phyloP scores from a whole-genome alignment of 805 yeast species.

The Starmera dryadoides region DNA sequence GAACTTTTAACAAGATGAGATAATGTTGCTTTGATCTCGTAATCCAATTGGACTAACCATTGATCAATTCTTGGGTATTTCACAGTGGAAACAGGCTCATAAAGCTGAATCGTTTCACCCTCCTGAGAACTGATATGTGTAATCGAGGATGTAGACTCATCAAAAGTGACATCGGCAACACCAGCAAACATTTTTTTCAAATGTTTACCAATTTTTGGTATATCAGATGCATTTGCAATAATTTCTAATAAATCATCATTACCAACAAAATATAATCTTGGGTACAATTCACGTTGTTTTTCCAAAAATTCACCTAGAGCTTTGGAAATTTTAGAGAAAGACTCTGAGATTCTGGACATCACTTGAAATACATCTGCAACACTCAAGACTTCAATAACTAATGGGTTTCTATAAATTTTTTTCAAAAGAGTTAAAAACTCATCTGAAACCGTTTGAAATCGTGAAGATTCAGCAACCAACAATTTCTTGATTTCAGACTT shows the following conservation, averaged over 20 bases:
- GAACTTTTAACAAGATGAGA: constrained; percentile 27
- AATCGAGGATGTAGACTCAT: constrained; percentile 27
- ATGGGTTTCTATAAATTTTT: constrained; percentile 37
- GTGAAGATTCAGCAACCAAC: constrained; percentile 60
- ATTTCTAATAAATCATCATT: constrained; percentile 84
- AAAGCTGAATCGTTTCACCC: constrained; percentile 48
- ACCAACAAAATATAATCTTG: constrained; percentile 82
- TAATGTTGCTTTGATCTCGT: constrained; percentile 41
- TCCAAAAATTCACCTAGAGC: constrained; percentile 77
- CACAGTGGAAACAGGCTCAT: constrained; percentile 34
- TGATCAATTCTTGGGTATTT: constrained; percentile 41
- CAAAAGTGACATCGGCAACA: constrained; percentile 34
- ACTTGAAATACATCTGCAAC: constrained; percentile 40
- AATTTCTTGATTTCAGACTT: constrained; percentile 52
- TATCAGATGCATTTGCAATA: constrained; percentile 55
- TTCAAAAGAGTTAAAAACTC: constrained; percentile 52
- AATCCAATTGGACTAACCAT: constrained; percentile 59
- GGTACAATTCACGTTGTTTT: constrained; percentile 66
- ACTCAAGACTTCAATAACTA: constrained; percentile 47
- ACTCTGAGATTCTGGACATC: constrained; percentile 45
- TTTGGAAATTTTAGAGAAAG: constrained; percentile 50
- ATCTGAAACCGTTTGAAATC: constrained; percentile 55
- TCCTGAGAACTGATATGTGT: constrained; percentile 52
- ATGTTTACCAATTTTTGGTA: constrained; percentile 44
- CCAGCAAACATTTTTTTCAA: constrained; percentile 70